Conservation (phyloP, 139 green algal species). For the Nannochloris sp. region DNA sequence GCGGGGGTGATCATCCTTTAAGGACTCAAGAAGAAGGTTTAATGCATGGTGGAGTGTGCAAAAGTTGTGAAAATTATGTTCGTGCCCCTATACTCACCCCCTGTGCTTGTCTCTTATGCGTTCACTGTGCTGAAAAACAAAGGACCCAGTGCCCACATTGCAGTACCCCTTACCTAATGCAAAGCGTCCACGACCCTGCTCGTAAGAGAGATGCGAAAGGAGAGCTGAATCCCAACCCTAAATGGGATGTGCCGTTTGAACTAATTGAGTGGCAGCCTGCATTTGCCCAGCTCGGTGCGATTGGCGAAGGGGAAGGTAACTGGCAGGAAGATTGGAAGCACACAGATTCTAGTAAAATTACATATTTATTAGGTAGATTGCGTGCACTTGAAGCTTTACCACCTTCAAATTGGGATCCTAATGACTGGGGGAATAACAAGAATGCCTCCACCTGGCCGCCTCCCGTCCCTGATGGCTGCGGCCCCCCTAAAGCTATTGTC, state of each 20-base stretch:
- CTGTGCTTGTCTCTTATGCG: slow-evolving; percentile 81
- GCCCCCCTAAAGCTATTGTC: slow-evolving; percentile 70
- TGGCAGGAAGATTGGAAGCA: slow-evolving; percentile 70
- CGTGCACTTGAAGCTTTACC: slow-evolving; percentile 36
- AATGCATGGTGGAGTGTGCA: slow-evolving; percentile 40
- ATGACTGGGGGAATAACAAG: not conserved
- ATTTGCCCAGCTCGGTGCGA: slow-evolving; percentile 60
- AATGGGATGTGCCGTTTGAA: slow-evolving; percentile 71
- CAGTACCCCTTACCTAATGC: slow-evolving; percentile 17
- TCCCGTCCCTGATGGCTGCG: not conserved
- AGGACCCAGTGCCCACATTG: slow-evolving; percentile 19
- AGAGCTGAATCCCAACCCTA: slow-evolving; percentile 53
- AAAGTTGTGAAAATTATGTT: slow-evolving; percentile 25
- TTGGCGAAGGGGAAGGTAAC: slow-evolving; percentile 29
- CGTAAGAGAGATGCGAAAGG: slow-evolving; percentile 36
- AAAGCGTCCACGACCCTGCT: slow-evolving; percentile 56
- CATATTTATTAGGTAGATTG: slow-evolving; percentile 64
- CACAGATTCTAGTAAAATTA: slow-evolving; percentile 59
- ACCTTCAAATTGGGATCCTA: not conserved
- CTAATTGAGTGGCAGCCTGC: slow-evolving; percentile 94
- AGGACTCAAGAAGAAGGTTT: slow-evolving; percentile 45
- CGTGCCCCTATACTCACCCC: slow-evolving; percentile 74
- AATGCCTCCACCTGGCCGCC: not conserved
- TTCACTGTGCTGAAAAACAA: slow-evolving; percentile 55
- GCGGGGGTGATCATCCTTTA: slow-evolving; percentile 40